Percentiles rank a stretch among this genome's conserved stretches.
Evolutionary conservation across 805 yeast genomes (phyloP).

Genomic region (Vanderwaltozyma yarrowii): DNA sequence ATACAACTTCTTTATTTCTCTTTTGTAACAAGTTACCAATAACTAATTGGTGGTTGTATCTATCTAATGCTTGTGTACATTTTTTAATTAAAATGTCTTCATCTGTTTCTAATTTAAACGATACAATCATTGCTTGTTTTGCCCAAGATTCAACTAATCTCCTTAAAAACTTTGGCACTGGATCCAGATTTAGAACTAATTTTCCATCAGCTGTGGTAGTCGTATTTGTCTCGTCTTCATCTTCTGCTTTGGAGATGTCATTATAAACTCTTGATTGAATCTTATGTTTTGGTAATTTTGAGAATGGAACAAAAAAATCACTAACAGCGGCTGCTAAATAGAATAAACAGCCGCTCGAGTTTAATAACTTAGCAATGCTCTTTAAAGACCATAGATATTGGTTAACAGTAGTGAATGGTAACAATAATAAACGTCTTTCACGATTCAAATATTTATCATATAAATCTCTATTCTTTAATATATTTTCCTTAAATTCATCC

Average conservation of each 20-base stretch:
- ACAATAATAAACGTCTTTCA: slow-evolving; percentile 34
- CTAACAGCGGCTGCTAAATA: slow-evolving; percentile 97
- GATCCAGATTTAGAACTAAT: slow-evolving; percentile 77
- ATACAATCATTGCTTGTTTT: slow-evolving; percentile 85
- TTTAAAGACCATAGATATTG: slow-evolving; percentile 83
- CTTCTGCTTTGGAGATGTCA: neutral
- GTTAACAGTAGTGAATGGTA: slow-evolving; percentile 92
- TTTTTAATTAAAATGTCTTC: slow-evolving; percentile 55
- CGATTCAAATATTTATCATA: slow-evolving; percentile 22
- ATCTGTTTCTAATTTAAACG: slow-evolving; percentile 93
- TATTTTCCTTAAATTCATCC: slow-evolving; percentile 46
- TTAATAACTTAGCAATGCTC: slow-evolving; percentile 49
- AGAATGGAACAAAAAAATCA: slow-evolving; percentile 85
- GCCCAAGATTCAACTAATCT: slow-evolving; percentile 92
- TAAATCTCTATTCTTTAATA: slow-evolving; percentile 47
- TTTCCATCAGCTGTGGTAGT: slow-evolving; percentile 42
- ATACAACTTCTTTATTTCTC: slow-evolving; percentile 78
- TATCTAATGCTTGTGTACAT: slow-evolving; percentile 64
- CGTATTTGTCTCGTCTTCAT: slow-evolving; percentile 6
- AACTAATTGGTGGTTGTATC: slow-evolving; percentile 88
- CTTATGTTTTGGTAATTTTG: slow-evolving; percentile 84
- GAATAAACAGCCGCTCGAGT: slow-evolving; percentile 56
- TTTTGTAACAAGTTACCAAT: slow-evolving; percentile 89
- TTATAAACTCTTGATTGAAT: slow-evolving; percentile 72
- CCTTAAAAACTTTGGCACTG: slow-evolving; percentile 88